Percentiles rank a stretch among this genome's conserved stretches.
These are phyloP conservation scores for Spatholobus suberectus DNA, from an alignment of 306 rosid species.

Conservation along the genomic window DNA sequence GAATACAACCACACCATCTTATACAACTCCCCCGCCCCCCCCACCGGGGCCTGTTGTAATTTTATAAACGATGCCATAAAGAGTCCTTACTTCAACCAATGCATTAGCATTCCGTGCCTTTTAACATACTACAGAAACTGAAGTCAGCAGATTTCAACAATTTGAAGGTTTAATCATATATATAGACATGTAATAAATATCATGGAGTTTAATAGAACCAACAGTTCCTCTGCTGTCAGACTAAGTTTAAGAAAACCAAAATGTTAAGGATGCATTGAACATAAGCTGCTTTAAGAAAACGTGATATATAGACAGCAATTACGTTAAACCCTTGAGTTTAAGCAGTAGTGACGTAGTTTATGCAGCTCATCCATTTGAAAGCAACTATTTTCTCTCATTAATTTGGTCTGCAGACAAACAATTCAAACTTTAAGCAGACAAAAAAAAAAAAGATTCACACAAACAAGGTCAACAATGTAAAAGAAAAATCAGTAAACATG, in stretches of 20 bases:
- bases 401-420: slow-evolving; percentile 9
- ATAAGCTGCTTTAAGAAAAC: neutral
- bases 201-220: neutral
- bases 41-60: neutral
- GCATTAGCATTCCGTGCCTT: neutral
- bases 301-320: neutral
- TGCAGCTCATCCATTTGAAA: neutral
- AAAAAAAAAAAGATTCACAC: neutral
- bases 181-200: neutral
- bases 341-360: neutral
- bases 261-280: neutral
- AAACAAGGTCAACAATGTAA: neutral
- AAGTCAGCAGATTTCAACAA: neutral
- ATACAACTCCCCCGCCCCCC: neutral
- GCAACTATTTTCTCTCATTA: neutral
- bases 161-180: neutral
- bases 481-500: neutral
- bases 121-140: neutral
- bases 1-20: neutral
- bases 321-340: neutral
- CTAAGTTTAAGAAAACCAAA: neutral
- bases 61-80: neutral
- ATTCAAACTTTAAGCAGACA: neutral
- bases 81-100: neutral
- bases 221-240: neutral